These are phyloP conservation scores for Simplicillium sp. DNA, from an alignment of 2,329 filamentous ascomycete genomes.

Conservation along the genomic window DNA sequence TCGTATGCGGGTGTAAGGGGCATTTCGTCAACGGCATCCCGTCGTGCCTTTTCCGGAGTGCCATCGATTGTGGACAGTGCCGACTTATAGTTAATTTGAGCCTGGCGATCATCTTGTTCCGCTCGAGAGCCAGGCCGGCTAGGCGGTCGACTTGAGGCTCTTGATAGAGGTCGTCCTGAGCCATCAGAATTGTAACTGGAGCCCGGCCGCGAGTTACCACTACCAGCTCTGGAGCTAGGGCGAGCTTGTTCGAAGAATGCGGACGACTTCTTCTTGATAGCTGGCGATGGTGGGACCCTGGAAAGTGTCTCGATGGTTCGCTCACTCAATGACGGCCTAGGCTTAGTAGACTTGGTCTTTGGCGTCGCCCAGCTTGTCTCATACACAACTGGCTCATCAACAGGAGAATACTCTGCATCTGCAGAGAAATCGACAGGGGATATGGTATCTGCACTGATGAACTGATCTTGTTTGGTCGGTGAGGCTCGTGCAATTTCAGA, in stretches of 20 bases:
- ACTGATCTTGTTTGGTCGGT: neutral
- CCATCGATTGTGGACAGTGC: constrained; percentile 32
- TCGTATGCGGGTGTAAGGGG: constrained; percentile 12
- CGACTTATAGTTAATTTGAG: constrained; percentile 32
- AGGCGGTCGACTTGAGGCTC: constrained; percentile 38
- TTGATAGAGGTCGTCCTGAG: constrained; percentile 41
- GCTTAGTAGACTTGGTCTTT: constrained; percentile 15
- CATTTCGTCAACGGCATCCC: too few species aligned
- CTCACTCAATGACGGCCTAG: constrained; percentile 61
- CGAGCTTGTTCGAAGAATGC: constrained; percentile 63
- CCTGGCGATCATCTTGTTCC: constrained; percentile 35
- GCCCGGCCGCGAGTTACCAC: constrained; percentile 37
- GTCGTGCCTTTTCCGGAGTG: constrained; percentile 23
- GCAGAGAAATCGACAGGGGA: constrained; percentile 2
- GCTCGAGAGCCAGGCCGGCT: constrained; percentile 48
- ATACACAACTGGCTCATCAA: neutral
- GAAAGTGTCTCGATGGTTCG: constrained; percentile 79
- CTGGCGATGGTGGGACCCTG: constrained; percentile 68
- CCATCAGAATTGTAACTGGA: constrained; percentile 54
- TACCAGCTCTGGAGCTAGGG: constrained; percentile 38
- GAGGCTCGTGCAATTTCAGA: constrained; percentile 1
- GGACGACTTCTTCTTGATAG: constrained; percentile 54
- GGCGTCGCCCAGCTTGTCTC: constrained; percentile 10
- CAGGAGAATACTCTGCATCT: constrained; percentile 8
- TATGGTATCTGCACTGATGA: constrained; percentile 2